Base-by-base conservation (phyloP, 495 filamentous ascomycete species). In the Tuber brumale region DNA sequence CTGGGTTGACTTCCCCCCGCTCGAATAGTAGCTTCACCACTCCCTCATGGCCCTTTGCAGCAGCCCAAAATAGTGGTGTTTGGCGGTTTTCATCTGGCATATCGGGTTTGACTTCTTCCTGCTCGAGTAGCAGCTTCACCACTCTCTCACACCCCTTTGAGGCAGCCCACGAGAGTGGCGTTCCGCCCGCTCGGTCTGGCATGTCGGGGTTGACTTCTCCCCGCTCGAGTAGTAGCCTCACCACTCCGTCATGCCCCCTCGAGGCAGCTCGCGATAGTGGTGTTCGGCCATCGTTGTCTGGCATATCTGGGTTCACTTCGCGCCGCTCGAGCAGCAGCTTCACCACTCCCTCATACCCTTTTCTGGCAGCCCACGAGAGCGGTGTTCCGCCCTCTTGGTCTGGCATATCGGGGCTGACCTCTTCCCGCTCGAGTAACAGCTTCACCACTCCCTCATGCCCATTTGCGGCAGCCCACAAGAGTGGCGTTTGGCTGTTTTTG, bases 161-260 rank as follows among this genome's bases (percentile, higher is more conserved):
- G 41, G 84, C 83, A 31, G 85, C 86, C 76, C 74, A 77, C 19
- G 74, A 82, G 3, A 85, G 80, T 41, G 84, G 78, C 23, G 83
- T 81, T 57, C 73, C 75, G 12, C 75, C 74, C 39, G 74, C 0
- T 2, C 9, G 8, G 21, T 51, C 46, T n/a, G 21, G 46, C 7
- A n/a, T n/a, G 8, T 51, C 6, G 7, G 46, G 46, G 46, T n/a
- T n/a, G 46, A n/a, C 21, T 6, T 51, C 46, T 51, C 9, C 4
- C 44, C 2, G 71, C 27, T 75, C 78, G 21, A 51, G 46, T 42
- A 42, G 9, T 10, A 42, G 9, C 9, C 9, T 42, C 41, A 42
- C 18, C 44, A 5, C 44, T 19, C 44, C 12, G 1, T 45, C 14
- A 42, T 42, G 9, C 41, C 41, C 41, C 44, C 5, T 45, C 5